Evolutionary conservation across 176 grass and related monocot genomes (phyloP).

Genomic region (Raddia guianensis): DNA sequence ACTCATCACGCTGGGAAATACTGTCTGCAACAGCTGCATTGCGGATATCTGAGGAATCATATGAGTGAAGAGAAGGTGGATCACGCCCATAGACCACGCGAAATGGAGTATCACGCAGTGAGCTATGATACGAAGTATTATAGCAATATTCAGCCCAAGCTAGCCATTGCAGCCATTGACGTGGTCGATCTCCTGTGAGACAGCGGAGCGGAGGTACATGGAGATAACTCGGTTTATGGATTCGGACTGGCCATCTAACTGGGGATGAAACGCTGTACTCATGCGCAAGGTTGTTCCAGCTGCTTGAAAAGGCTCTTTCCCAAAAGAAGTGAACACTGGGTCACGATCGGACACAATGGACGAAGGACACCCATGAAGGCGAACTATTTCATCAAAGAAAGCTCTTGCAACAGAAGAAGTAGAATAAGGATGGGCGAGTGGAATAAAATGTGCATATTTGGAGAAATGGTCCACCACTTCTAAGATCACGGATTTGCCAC

Average conservation of each 20-base stretch:
- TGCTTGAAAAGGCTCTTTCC: neutral
- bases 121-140: neutral
- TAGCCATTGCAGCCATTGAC: neutral
- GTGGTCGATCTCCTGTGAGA: fast-evolving
- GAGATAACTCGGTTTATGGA: fast-evolving
- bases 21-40: too few relatives aligned
- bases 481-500: neutral
- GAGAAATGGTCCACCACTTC: neutral
- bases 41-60: neutral
- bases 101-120: neutral
- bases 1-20: too few relatives aligned
- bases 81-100: fast-evolving
- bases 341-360: neutral
- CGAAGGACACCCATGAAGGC: neutral
- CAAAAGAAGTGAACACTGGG: neutral
- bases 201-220: neutral
- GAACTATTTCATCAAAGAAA: neutral
- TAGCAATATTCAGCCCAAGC: neutral
- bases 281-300: fast-evolving
- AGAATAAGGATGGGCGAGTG: neutral
- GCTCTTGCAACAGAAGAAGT: neutral
- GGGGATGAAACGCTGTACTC: neutral
- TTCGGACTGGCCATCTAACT: fast-evolving
- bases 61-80: fast-evolving
- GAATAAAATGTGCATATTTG: neutral